Base-by-base conservation (phyloP, 106 monocot genomes). In the Xerophyta viscosa region DNA sequence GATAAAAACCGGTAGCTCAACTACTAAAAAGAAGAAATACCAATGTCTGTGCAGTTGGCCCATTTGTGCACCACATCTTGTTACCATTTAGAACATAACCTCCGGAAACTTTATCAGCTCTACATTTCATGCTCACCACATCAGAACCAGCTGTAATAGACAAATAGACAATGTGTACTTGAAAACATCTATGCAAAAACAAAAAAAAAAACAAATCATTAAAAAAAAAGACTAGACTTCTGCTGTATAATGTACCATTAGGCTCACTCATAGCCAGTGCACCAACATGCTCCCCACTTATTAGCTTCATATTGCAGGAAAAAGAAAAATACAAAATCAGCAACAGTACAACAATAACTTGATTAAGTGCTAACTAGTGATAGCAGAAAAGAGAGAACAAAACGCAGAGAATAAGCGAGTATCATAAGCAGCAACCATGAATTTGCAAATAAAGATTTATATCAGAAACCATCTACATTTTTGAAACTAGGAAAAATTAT, bases 11-110 rank as follows among this genome's bases (percentile, higher is more conserved):
- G n/a, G n/a, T n/a, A n/a, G n/a, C n/a, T n/a, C n/a, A n/a, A n/a
- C n/a, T n/a, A n/a, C n/a, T n/a, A n/a, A n/a, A n/a, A n/a, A n/a
- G n/a, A 64, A 23, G 42, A 37, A 50, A 12, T 81, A 96, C 94
- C 94, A 96, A 57, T 51, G 94, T 88, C 54, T 88, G 78, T 62
- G 94, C 88, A 71, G 48, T 60, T 30, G 94, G 78, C 13, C 94
- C 94, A 63, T 96, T 96, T 31, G 94, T 96, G 49, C 94, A 96
- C 94, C 94, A 96, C 94, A 96, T 96, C 73, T 96, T 96, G 63
- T 96, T 96, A 22, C 94, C 94, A 52, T 85, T 96, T 25, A 96
- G 52, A 26, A 96, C 66, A 60, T 88, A 96, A 18, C 88, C 94
- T 61, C 84, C 94, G 73, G 77, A 75, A 59, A 79, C 84, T 61